These are phyloP conservation scores for Daldinia eschscholtzii DNA, from an alignment of 2,329 filamentous ascomycete species.

Conservation along the genomic window DNA sequence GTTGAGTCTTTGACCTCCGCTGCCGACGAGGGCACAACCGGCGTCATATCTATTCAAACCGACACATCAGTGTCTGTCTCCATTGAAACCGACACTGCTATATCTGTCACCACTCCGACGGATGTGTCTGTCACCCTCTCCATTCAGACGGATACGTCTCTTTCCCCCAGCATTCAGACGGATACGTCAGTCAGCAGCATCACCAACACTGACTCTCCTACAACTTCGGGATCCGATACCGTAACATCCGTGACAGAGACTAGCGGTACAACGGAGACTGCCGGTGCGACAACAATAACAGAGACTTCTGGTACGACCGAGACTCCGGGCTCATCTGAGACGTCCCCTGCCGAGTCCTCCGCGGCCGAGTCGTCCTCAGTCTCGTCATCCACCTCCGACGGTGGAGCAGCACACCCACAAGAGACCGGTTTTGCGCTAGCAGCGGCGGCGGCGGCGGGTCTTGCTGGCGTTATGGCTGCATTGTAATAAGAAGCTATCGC, in stretches of 20 bases:
- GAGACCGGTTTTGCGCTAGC: slow-evolving; percentile 32
- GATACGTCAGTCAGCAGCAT: slow-evolving; percentile 1
- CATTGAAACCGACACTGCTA: too few relatives aligned
- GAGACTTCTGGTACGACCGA: not conserved
- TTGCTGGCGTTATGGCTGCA: slow-evolving; percentile 7
- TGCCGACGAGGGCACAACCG: slow-evolving; percentile 20
- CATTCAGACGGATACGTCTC: not conserved
- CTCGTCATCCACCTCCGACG: slow-evolving; percentile 23
- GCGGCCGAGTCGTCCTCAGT: not conserved
- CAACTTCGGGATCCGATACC: slow-evolving; percentile 13
- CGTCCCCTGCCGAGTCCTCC: not conserved
- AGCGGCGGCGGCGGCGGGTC: slow-evolving; percentile 23
- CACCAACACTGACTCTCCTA: slow-evolving; percentile 16
- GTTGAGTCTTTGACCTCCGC: slow-evolving; percentile 24
- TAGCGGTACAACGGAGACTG: too few relatives aligned
- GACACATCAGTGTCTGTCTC: not conserved
- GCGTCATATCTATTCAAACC: slow-evolving; percentile 33
- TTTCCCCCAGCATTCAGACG: slow-evolving; percentile 7
- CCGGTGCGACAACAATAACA: too few relatives aligned
- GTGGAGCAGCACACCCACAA: slow-evolving; percentile 24
- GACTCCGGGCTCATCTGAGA: slow-evolving; percentile 17
- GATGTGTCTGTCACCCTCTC: too few relatives aligned
- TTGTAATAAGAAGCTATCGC: not conserved
- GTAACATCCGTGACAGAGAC: not conserved
- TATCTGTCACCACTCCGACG: too few relatives aligned